Base-by-base conservation (phyloP, 352 stramenopile genomes). In the Phytopythium kandeliae region DNA sequence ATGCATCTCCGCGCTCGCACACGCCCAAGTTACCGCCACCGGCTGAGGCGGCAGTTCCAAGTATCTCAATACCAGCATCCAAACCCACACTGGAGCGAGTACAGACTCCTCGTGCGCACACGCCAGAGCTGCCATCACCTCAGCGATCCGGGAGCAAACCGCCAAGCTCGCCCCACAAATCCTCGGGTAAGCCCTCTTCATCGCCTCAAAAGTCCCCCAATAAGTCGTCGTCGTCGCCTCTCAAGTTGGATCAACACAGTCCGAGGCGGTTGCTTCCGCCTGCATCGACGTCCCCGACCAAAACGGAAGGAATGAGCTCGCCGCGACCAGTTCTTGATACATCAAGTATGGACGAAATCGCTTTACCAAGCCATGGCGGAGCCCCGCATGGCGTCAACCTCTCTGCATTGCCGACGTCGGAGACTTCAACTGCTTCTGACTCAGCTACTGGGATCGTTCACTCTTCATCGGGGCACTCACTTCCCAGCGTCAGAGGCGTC, bases 401-500 rank as follows among this genome's bases (percentile, higher is more conserved):
- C 15, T 7, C 19, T 35, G 33, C 24, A 24, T 41, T 12, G 28
- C 28, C 28, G 28, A 31, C 9, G 4, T 31, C 28, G 28, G 28
- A 21, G 25, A n/a, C 6, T 31, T 15, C 16, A 13, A 25, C 24
- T 21, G 5, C 15, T 5, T 13, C 17, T 4, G 43, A 25, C 17
- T 22, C 22, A n/a, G 33, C 36, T 17, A 26, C 36, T 35, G 38
- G 38, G 0, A 19, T 45, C 21, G 38, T 30, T 4, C 38, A 45
- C 21, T 55, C 56, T 0, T 55, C 51, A 28, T 62, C 57, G 12
- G 35, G 48, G 17, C 74, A 65, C 21, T 60, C 69, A 9, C 60
- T 88, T 21, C 77, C 77, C 6, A 80, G 61, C 33, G 72, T 88
- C 17, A 69, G 67, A 34, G 77, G 64, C 15, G 71, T 69, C 26